Conservation (phyloP, 768 basidiomycete genomes). For the Naganishia friedmannii region DNA sequence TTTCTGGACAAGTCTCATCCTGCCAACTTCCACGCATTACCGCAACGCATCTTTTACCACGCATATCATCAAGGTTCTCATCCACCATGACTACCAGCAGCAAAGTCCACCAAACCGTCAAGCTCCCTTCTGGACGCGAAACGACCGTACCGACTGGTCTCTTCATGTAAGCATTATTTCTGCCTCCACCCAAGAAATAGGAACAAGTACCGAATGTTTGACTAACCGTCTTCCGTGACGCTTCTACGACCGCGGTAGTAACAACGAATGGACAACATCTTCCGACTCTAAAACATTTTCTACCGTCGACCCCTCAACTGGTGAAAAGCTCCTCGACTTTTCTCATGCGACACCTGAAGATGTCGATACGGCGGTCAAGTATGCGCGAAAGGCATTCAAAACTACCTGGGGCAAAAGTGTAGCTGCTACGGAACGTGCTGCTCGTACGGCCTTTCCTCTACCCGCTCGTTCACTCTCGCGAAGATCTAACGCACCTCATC, state of each 20-base stretch:
- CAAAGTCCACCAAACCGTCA: conserved; percentile 20
- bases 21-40: background rate
- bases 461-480: conserved; percentile 48
- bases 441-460: conserved; percentile 31
- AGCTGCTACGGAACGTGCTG: conserved; percentile 42
- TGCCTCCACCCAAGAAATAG: background rate
- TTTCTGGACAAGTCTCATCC: background rate
- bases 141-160: conserved; percentile 61
- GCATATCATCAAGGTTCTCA: background rate
- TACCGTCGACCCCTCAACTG: conserved; percentile 60
- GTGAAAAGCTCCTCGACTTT: conserved; percentile 56
- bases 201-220: conserved; percentile 58
- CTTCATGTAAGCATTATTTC: conserved; percentile 57
- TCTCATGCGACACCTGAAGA: conserved; percentile 66
- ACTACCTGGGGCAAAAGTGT: conserved; percentile 53
- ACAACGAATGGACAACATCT: conserved; percentile 20
- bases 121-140: conserved; percentile 23
- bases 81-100: conserved; percentile 26
- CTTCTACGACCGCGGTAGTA: conserved; percentile 10
- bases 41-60: background rate
- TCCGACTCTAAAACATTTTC: conserved; percentile 35
- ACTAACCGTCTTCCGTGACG: conserved; percentile 41
- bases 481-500: background rate
- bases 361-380: conserved; percentile 68
- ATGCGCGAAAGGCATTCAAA: conserved; percentile 53